phyloP scores from a whole-genome alignment of 75 land plant species.

The Picea glauca region DNA sequence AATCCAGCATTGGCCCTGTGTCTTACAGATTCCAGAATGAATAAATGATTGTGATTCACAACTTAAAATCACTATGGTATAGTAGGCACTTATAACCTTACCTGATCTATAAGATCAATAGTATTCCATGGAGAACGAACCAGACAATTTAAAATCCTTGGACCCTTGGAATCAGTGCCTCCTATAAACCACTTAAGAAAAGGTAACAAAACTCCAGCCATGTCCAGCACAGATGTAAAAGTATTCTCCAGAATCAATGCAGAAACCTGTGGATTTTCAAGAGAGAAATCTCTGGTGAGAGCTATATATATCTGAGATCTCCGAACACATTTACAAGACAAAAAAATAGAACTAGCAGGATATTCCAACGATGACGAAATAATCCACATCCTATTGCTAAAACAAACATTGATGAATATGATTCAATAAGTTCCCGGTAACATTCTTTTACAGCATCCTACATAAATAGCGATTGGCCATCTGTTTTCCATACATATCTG shows the following conservation, averaged over 20 bases:
- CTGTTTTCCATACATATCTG: not conserved
- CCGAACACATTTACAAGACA: not conserved
- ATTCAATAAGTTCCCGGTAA: not conserved
- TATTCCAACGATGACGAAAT: not conserved
- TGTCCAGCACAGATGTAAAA: constrained; percentile 94
- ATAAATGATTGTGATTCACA: not conserved
- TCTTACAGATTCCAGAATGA: not conserved
- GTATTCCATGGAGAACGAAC: constrained; percentile 99
- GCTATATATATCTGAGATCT: not conserved
- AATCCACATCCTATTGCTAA: not conserved
- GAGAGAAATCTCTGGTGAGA: not conserved
- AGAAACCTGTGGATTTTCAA: constrained; percentile 57
- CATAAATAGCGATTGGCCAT: not conserved
- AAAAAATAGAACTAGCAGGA: not conserved
- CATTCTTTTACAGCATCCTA: not conserved
- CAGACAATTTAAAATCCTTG: constrained; percentile 66
- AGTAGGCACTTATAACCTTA: constrained; percentile 14
- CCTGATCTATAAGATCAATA: constrained; percentile 78
- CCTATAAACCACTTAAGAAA: constrained; percentile 90
- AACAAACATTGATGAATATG: not conserved
- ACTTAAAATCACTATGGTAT: not conserved
- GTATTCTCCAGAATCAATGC: constrained; percentile 93
- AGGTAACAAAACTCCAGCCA: constrained; percentile 94
- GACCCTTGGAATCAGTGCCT: constrained; percentile 69
- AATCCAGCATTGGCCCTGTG: not conserved